Percentiles rank a stretch among this genome's conserved stretches.
Evolutionary conservation across 2,329 filamentous ascomycete species (phyloP).

Genomic region (Aspergillus alliaceus): DNA sequence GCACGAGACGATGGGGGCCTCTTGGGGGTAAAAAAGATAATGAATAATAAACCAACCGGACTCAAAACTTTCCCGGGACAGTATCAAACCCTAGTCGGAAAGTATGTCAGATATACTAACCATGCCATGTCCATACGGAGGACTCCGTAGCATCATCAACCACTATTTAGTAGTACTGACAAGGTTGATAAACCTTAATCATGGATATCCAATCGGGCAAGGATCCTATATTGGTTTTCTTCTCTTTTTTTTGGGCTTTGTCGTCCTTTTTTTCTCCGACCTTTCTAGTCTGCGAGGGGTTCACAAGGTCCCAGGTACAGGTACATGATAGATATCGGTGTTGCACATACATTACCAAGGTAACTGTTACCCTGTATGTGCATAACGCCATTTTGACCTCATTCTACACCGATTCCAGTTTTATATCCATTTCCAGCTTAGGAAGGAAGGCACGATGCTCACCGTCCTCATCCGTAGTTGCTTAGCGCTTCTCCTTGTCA

Average conservation of each 20-base stretch:
- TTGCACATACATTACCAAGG: neutral
- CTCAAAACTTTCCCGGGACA: too few relatives aligned
- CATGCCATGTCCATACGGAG: too few relatives aligned
- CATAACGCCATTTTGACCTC: constrained; percentile 10
- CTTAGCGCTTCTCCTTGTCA: too few relatives aligned
- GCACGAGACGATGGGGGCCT: neutral
- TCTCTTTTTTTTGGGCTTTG: too few relatives aligned
- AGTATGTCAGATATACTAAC: neutral
- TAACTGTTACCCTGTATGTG: constrained; percentile 5
- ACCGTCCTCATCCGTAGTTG: too few relatives aligned
- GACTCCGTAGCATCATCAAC: too few relatives aligned
- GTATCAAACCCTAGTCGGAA: neutral
- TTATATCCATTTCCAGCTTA: neutral
- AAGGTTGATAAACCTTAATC: neutral
- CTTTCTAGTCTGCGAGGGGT: neutral
- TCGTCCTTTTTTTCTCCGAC: neutral
- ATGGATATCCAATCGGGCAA: too few relatives aligned
- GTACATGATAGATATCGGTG: neutral
- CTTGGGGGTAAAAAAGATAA: neutral
- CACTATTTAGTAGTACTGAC: neutral
- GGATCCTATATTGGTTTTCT: too few relatives aligned
- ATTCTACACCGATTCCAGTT: neutral
- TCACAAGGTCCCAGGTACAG: neutral
- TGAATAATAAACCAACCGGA: too few relatives aligned
- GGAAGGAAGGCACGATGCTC: neutral